phyloP scores from a whole-genome alignment of 257 asterid species.

The Solanum paucissectum region DNA sequence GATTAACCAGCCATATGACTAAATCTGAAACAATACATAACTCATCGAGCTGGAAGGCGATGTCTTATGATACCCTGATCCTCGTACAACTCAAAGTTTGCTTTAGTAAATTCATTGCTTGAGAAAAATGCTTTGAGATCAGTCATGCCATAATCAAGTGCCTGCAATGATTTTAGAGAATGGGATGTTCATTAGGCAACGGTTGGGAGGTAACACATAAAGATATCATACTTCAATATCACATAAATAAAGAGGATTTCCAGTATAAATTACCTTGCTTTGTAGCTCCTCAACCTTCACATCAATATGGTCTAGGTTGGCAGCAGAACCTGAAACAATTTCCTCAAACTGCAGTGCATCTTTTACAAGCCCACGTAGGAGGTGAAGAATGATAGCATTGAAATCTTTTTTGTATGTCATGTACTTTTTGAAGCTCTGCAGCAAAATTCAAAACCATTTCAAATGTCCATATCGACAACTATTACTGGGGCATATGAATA shows the following conservation, averaged over 20 bases:
- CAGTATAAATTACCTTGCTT: conserved; percentile 50
- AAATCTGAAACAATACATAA: background rate
- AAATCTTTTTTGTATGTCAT: conserved; percentile 88
- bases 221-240: background rate
- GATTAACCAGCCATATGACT: background rate
- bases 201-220: background rate
- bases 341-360: conserved; percentile 63
- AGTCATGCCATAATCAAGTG: conserved; percentile 62
- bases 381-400: conserved; percentile 63
- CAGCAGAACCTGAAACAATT: conserved; percentile 40
- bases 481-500: background rate
- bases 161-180: conserved; percentile 33
- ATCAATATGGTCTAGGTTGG: conserved; percentile 44
- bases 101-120: conserved; percentile 51
- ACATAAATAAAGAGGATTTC: too few relatives aligned
- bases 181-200: background rate
- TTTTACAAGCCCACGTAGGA: conserved; percentile 74
- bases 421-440: conserved; percentile 82
- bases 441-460: conserved; percentile 8
- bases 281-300: conserved; percentile 78
- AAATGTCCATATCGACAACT: background rate
- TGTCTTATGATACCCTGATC: conserved; percentile 55
- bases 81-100: conserved; percentile 67
- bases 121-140: conserved; percentile 74
- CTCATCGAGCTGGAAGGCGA: conserved; percentile 14